A percentile compares a stretch with the other conserved stretches of the same genome.
Evolutionary conservation across 2,329 filamentous ascomycete species (phyloP).

Genomic region (Verticillium tricorpus): DNA sequence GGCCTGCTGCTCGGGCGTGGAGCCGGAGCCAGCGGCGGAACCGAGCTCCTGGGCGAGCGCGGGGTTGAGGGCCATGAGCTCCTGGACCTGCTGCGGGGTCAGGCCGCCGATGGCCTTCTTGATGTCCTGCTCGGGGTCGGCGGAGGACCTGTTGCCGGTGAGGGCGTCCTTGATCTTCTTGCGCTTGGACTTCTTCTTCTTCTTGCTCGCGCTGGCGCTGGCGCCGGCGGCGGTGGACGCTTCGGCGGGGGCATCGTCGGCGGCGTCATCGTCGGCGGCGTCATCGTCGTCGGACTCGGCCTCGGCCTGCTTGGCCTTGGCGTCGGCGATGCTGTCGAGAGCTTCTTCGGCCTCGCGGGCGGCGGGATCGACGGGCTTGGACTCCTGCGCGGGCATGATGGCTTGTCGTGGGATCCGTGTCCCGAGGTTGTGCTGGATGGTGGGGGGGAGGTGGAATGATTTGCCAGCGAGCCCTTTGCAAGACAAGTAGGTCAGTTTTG

Average conservation of each 20-base stretch:
- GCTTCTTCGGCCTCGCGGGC: slow-evolving; percentile 43
- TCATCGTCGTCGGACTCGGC: slow-evolving; percentile 45
- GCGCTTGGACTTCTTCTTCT: slow-evolving; percentile 63
- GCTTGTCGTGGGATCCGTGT: neutral
- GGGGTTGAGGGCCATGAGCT: slow-evolving; percentile 70
- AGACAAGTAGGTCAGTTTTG: neutral
- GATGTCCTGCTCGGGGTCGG: slow-evolving; percentile 32
- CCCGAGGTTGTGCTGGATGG: neutral
- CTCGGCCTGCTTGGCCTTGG: slow-evolving; percentile 42
- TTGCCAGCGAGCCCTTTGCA: neutral
- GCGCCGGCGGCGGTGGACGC: slow-evolving; percentile 31
- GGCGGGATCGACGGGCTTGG: slow-evolving; percentile 54
- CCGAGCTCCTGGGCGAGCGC: slow-evolving; percentile 58
- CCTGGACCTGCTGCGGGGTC: slow-evolving; percentile 52
- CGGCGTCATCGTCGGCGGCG: slow-evolving; percentile 34
- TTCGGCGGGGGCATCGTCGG: slow-evolving; percentile 30
- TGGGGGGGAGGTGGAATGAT: neutral
- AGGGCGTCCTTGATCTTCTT: slow-evolving; percentile 52
- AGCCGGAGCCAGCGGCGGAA: slow-evolving; percentile 28
- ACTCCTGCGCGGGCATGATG: slow-evolving; percentile 52
- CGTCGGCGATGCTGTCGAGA: slow-evolving; percentile 25
- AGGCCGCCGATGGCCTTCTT: slow-evolving; percentile 50
- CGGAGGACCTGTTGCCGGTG: slow-evolving; percentile 22
- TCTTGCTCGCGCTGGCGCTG: slow-evolving; percentile 21
- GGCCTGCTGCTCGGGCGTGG: slow-evolving; percentile 37